Conservation (phyloP, 2,329 filamentous ascomycete species). For the Cryoendolithus antarcticus region DNA sequence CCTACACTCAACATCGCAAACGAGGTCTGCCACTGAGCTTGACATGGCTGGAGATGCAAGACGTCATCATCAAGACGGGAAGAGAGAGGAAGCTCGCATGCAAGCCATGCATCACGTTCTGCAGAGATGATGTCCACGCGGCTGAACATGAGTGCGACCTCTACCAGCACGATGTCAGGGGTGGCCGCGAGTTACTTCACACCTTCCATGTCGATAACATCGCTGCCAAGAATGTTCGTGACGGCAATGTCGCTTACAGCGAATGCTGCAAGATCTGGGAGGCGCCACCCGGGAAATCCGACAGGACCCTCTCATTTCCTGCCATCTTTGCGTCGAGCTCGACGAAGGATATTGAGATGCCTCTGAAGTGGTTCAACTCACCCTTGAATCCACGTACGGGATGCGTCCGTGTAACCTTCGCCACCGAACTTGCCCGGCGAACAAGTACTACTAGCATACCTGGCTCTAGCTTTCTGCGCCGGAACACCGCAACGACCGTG, state of each 20-base stretch:
- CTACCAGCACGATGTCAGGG: slow-evolving; percentile 4
- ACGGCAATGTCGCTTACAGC: slow-evolving; percentile 2
- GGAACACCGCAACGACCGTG: background rate
- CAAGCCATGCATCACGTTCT: slow-evolving; percentile 4
- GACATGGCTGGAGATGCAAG: slow-evolving; percentile 5
- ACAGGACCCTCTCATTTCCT: slow-evolving; percentile 5
- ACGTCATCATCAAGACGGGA: slow-evolving; percentile 3
- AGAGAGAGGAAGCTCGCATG: slow-evolving; percentile 3
- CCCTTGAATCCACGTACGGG: background rate
- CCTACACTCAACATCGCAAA: slow-evolving; percentile 3
- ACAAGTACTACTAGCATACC: background rate
- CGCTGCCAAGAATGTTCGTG: slow-evolving; percentile 1
- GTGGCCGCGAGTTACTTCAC: slow-evolving; percentile 2
- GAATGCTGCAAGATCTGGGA: slow-evolving; percentile 6
- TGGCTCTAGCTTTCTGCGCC: slow-evolving; percentile 5
- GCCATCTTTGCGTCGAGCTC: background rate
- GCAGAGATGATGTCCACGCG: background rate
- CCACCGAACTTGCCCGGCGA: slow-evolving; percentile 2
- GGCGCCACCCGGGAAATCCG: slow-evolving; percentile 2
- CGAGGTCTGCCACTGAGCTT: slow-evolving; percentile 3
- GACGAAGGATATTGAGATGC: slow-evolving; percentile 5
- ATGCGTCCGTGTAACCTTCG: slow-evolving; percentile 1
- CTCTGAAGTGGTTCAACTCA: slow-evolving; percentile 5
- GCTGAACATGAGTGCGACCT: slow-evolving; percentile 1
- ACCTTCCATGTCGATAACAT: slow-evolving; percentile 4